Evolutionary conservation across 1,139 yeast species (phyloP), one percentile per base, ranked within the genome.

Genomic region (Suhomyces maxii): DNA sequence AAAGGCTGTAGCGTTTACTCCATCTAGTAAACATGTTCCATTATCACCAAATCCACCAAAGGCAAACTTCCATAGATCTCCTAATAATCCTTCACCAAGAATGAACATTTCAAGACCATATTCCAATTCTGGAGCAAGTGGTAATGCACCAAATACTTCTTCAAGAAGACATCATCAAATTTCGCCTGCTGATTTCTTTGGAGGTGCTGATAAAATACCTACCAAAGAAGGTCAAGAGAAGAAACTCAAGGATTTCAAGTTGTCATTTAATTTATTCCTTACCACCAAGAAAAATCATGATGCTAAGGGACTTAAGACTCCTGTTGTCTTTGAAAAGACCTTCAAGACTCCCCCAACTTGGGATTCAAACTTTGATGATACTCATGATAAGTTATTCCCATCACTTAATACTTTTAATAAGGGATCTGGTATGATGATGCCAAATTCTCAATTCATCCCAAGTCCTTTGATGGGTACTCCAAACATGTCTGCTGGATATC

Each of bases 311-410:
- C 39, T 44, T 6, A 54, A 51, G 53, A 52, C 58, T 45, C 63
- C 63, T 51, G 60, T 63, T 43, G 57, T 55, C 43, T 66, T 55
- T 50, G 93, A 84, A 54, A 80, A 76, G 54, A 83, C 95, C 1
- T 89, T 79, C 63, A 74, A 76, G 40, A 85, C 95, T 0, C 85
- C 89, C 5, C 96, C 96, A 44, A 85, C 93, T 0, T 89, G 96
- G 96, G 73, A 75, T 28, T 71, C 76, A 23, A 82, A 85, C 4
- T 66, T 77, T 26, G 86, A 82, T 41, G 81, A 76, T 45, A 71
- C 83, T 2, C 77, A 80, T 61, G 75, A 70, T 47, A 64, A 66
- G 25, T 61, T 78, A 44, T 80, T 80, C 65, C 75, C 82, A 30
- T 35, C 56, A 34, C 36, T 46, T 37, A 37, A 43, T 37, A 37